Conservation (phyloP, 2,329 filamentous ascomycete species). For the Cladorrhinum sp. region DNA sequence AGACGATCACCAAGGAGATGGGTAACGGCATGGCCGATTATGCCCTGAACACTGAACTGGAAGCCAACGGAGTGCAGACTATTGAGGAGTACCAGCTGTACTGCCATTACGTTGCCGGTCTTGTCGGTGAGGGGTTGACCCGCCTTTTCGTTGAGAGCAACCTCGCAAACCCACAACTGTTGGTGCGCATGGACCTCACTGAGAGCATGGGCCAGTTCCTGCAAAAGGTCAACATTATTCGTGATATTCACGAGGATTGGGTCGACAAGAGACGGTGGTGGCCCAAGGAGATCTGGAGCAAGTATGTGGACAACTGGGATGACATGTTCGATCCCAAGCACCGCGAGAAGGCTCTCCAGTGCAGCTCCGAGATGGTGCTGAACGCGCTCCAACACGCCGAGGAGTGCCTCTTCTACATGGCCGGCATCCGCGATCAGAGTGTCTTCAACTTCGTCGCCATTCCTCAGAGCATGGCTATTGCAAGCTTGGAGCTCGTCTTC, state of each 20-base stretch:
- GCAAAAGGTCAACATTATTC: slow-evolving; percentile 98
- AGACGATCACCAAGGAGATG: slow-evolving; percentile 92
- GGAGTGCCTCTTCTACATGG: slow-evolving; percentile 97
- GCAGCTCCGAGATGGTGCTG: slow-evolving; percentile 90
- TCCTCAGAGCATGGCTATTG: slow-evolving; percentile 95
- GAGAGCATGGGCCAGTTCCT: slow-evolving; percentile 97
- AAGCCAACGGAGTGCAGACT: slow-evolving; percentile 75
- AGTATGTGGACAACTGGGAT: slow-evolving; percentile 85
- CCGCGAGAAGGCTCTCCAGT: slow-evolving; percentile 73
- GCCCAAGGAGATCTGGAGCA: slow-evolving; percentile 95
- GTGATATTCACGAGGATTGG: slow-evolving; percentile 87
- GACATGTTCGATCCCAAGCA: slow-evolving; percentile 85
- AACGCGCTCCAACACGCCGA: slow-evolving; percentile 83
- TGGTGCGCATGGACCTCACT: slow-evolving; percentile 74
- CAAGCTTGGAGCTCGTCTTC: slow-evolving; percentile 88
- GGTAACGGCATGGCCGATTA: slow-evolving; percentile 99
- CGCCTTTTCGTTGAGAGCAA: slow-evolving; percentile 83
- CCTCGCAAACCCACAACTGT: slow-evolving; percentile 80
- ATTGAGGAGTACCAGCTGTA: slow-evolving; percentile 91
- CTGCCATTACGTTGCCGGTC: slow-evolving; percentile 96
- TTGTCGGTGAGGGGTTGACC: slow-evolving; percentile 94
- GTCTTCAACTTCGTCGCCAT: slow-evolving; percentile 99
- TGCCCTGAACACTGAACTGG: slow-evolving; percentile 76
- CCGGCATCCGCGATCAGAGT: slow-evolving; percentile 89
- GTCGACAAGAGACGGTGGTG: slow-evolving; percentile 88